Evolutionary conservation across 257 asterid species (phyloP), one percentile per base, ranked within the genome.

Genomic region (Capsicum baccatum): DNA sequence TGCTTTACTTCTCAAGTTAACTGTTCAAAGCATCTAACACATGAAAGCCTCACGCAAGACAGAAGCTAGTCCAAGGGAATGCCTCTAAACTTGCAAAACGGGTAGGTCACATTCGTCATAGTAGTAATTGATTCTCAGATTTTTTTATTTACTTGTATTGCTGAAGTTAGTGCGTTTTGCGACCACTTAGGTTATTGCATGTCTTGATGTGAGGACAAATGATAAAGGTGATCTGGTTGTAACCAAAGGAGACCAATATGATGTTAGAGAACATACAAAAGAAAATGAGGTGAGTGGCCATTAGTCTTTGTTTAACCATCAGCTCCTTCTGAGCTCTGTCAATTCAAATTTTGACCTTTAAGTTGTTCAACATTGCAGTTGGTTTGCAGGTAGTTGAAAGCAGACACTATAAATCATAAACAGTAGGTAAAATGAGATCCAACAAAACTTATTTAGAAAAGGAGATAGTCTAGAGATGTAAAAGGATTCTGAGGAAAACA

Each of bases 161-260:
- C 63, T 54, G 52, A 19, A 52, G 50, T 59, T 87, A 37, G 66
- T 64, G 83, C 26, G n/a, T 87, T 71, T 86, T 48, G 80, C 33
- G 39, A 86, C 71, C 85, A 81, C n/a, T 84, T 94, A 96, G 99
- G 97, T 96, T 82, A 96, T 96, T 79, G 99, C 99, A 68, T 96
- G 98, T 87, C 99, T 96, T 91, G 99, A 96, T 89, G 99, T 96
- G 86, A 93, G 99, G 90, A 83, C 97, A 17, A 94, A 94, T 84
- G 98, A 96, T 85, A 90, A 86, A 4, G 99, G 99, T 66, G 98
- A 96, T 86, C 96, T 96, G 76, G 96, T 96, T 83, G 99, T 96
- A 70, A 96, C 99, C 87, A 96, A 96, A 90, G 99, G 99, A 83
- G 99, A 96, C 86, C 99, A 96, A 64, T 96, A 96, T 88, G 97